Base-by-base conservation (phyloP, 1,284 basidiomycete genomes). In the Naganishia albida region DNA sequence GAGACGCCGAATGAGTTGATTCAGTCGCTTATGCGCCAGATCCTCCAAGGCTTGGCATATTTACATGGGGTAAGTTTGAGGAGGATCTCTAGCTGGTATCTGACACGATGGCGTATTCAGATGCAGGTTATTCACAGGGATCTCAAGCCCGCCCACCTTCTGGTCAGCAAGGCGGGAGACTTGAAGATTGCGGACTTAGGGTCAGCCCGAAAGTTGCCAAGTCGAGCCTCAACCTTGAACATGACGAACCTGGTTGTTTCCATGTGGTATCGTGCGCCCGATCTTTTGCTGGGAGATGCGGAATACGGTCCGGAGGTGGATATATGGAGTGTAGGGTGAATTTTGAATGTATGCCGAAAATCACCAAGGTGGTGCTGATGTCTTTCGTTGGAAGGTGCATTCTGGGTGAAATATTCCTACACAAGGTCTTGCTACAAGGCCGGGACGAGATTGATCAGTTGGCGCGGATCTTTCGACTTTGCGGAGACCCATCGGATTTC, bases 71-170 rank as follows among this genome's bases (percentile, higher is more conserved):
- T 94, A 75, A 67, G 84, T 77, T 43, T 42, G 39, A 42, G 39
- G 39, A 42, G 39, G 39, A 42, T 42, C 39, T 42, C 18, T 42
- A 42, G 39, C 8, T 42, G 39, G 39, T 42, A 42, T 42, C 39
- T 42, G 39, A 42, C 39, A 42, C 10, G 3, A 48, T 43, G 34
- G 16, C n/a, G 39, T 8, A 67, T 30, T 12, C 73, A 96, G 91
- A 97, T 97, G 77, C 86, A 90, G 70, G 93, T 97, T 71, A 82
- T 99, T 8, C 95, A 99, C 78, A 91, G 96, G 60, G 96, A 99
- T 75, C 94, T 99, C 88, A 99, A 99, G 78, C 91, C 95, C 6
- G 95, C 96, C 30, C 99, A 99, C 75, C 80, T 99, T 60, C 87
- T 99, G 52, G 96, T 99, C 66, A 89, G 88, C 64, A 94, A 96